These are phyloP conservation scores for Cyberlindnera saturnus DNA, from an alignment of 805 yeast genomes.

Conservation along the genomic window DNA sequence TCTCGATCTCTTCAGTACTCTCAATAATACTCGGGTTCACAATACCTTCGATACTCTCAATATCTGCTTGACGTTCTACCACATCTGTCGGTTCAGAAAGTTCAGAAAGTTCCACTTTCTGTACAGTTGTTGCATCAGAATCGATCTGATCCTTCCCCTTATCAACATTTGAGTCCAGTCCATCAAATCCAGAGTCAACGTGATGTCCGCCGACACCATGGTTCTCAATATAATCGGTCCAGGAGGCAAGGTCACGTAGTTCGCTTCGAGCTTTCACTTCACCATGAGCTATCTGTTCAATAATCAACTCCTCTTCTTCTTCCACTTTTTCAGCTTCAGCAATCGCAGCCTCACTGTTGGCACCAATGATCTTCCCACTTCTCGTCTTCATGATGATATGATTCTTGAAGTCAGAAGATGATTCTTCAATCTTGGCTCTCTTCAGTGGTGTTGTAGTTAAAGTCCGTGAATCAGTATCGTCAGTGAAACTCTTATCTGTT, in stretches of 20 bases:
- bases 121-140: background rate
- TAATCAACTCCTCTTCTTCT: conserved; percentile 14
- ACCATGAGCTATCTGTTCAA: conserved; percentile 19
- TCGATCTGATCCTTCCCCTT: background rate
- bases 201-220: background rate
- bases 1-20: too few species aligned
- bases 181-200: background rate
- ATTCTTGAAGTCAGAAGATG: background rate
- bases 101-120: too few species aligned
- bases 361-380: conserved; percentile 27
- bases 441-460: background rate
- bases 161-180: background rate
- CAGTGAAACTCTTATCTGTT: too few species aligned
- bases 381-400: conserved; percentile 25
- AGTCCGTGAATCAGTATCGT: too few species aligned
- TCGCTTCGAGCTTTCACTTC: conserved; percentile 1
- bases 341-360: conserved; percentile 20
- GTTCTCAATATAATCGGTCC: conserved; percentile 12
- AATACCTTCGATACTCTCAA: too few species aligned
- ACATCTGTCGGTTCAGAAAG: too few species aligned
- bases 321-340: conserved; percentile 17
- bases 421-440: conserved; percentile 2
- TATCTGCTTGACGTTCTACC: too few species aligned
- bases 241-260: conserved; percentile 11
- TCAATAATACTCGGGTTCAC: too few species aligned